Evolutionary conservation across 768 basidiomycete genomes (phyloP).

Genomic region (Melanogaster broomeanus): DNA sequence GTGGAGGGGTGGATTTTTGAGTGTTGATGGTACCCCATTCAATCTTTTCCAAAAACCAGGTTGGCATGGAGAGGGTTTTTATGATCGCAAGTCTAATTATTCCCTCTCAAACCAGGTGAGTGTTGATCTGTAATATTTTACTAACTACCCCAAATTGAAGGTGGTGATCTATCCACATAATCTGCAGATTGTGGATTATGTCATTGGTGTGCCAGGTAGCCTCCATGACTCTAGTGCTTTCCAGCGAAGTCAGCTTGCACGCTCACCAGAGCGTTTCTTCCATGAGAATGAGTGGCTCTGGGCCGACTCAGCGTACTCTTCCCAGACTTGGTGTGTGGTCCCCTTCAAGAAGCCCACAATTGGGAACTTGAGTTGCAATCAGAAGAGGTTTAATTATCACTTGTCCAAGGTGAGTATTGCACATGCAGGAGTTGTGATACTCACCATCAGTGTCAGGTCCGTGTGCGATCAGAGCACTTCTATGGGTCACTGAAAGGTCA

Average conservation of each 20-base stretch:
- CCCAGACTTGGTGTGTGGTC: slow-evolving; percentile 19
- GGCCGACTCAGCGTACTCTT: slow-evolving; percentile 10
- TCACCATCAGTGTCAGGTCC: slow-evolving; percentile 34
- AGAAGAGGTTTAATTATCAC: slow-evolving; percentile 19
- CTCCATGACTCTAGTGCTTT: slow-evolving; percentile 10
- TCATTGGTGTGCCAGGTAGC: slow-evolving; percentile 10
- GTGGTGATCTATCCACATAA: slow-evolving; percentile 8
- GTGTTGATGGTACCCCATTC: slow-evolving; percentile 12
- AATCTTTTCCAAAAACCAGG: slow-evolving; percentile 16
- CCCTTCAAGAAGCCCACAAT: slow-evolving; percentile 24
- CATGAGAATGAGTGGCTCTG: slow-evolving; percentile 12
- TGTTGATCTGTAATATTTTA: not conserved
- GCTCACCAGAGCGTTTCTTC: not conserved
- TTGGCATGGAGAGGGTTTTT: slow-evolving; percentile 10
- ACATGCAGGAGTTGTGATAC: too few species aligned
- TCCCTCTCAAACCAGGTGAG: slow-evolving; percentile 17
- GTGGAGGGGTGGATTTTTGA: slow-evolving; percentile 9
- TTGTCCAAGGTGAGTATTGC: too few species aligned
- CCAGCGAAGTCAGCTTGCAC: not conserved
- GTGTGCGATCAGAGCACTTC: slow-evolving; percentile 13
- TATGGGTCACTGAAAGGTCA: slow-evolving; percentile 18
- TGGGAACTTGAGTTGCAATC: slow-evolving; percentile 12
- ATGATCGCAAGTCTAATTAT: slow-evolving; percentile 20
- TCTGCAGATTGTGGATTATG: slow-evolving; percentile 10
- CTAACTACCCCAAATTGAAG: not conserved